Base-by-base conservation (phyloP, 306 rosid genomes). In the Carpinus viminea region DNA sequence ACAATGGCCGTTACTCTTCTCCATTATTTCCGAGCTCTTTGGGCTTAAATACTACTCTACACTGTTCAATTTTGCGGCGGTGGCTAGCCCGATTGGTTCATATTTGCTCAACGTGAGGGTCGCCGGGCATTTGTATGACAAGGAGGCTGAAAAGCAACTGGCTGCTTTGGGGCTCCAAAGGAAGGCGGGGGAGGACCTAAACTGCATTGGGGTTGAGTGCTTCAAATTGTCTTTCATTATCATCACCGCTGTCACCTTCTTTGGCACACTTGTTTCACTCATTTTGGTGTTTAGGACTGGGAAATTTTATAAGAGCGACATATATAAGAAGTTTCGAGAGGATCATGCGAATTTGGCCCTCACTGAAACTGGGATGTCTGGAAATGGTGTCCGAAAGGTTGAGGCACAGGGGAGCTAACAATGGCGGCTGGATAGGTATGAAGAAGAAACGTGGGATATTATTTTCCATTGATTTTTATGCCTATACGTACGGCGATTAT, bases 11-110 rank as follows among this genome's bases (percentile, higher is more conserved):
- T 55, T 84, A 45, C 28, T 84, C 24, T 81, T 81, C 46, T 54
- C 83, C 2, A 71, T 77, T 17, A 77, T 59, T 20, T 84, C 73
- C 1, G 85, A 84, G 34, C 64, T 84, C 3, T 84, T 84, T 2
- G 82, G 87, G 13, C 69, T 84, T 16, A 84, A 84, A 24, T 48
- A 80, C 61, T 69, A 68, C 70, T 80, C 85, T 0, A 77, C 85
- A 12, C 45, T 84, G 43, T 68, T 66, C 77, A 84, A 77, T 43
- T 66, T 73, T 8, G 80, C 82, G 38, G 34, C 61, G 0, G 52
- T 48, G 3, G 97, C 98, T 0, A 93, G 98, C 26, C 98, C 91
- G 6, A 62, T 87, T 43, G 91, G 91, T 9, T 68, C 86, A 0
- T 87, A 87, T 16, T 6, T 85, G 7, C 82, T 87, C 7, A 82